Evolutionary conservation across 805 yeast genomes (phyloP).

Genomic region (Starmerella bombi): DNA sequence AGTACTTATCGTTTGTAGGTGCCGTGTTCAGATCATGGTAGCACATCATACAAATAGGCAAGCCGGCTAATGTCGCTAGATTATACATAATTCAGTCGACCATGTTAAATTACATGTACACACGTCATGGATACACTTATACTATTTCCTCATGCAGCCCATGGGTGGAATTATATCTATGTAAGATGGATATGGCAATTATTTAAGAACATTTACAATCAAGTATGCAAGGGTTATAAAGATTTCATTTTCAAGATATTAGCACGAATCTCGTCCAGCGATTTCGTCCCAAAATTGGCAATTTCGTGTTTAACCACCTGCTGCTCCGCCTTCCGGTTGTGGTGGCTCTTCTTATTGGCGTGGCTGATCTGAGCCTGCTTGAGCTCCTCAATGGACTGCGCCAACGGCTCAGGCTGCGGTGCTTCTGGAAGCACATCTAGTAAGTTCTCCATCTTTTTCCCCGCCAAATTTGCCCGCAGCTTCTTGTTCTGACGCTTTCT

Average conservation of each 20-base stretch:
- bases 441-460: constrained; percentile 18
- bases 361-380: constrained; percentile 5
- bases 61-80: too few relatives aligned
- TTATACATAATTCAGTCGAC: too few relatives aligned
- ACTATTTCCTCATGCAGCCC: too few relatives aligned
- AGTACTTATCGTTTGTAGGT: too few relatives aligned
- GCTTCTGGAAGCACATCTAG: constrained; percentile 15
- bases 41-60: too few relatives aligned
- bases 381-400: constrained; percentile 10
- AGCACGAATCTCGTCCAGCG: constrained; percentile 11
- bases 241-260: constrained; percentile 4
- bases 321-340: constrained; percentile 19
- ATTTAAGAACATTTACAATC: too few relatives aligned
- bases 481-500: constrained; percentile 19
- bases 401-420: constrained; percentile 7
- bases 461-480: constrained; percentile 19
- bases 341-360: constrained; percentile 9
- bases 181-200: too few relatives aligned
- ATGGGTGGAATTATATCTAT: too few relatives aligned
- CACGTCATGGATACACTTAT: too few relatives aligned
- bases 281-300: constrained; percentile 3
- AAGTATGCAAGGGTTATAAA: too few relatives aligned
- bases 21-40: too few relatives aligned
- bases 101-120: too few relatives aligned
- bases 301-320: constrained; percentile 17